Percentiles rank a stretch among this genome's conserved stretches.
Evolutionary conservation across 148 eudicot species (phyloP).

Genomic region (Suaeda aralocaspica): DNA sequence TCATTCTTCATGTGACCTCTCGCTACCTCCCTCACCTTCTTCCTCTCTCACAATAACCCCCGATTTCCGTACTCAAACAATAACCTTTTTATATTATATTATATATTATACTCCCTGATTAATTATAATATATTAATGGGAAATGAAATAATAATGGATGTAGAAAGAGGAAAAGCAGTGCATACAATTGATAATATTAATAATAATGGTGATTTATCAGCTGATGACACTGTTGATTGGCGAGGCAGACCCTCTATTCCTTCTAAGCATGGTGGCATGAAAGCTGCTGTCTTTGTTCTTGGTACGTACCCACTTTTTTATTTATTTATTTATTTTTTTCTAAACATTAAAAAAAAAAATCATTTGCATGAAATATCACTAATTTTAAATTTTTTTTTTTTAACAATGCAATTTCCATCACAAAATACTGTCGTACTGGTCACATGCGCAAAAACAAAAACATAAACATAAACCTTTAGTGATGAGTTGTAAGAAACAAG

Average conservation of each 20-base stretch:
- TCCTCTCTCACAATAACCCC: background rate
- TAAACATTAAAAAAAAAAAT: no score
- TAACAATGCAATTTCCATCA: no score
- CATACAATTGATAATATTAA: conserved; percentile 3
- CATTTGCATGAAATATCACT: no score
- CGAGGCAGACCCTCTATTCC: conserved; percentile 75
- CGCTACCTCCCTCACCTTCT: background rate
- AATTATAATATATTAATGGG: background rate
- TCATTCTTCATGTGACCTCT: conserved; percentile 14
- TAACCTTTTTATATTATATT: no score
- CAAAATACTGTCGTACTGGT: no score
- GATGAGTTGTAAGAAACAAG: no score
- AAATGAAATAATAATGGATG: conserved; percentile 15
- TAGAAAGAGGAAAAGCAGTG: conserved; percentile 33
- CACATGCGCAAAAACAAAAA: no score
- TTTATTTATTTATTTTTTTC: no score
- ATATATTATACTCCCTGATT: no score
- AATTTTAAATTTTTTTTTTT: no score
- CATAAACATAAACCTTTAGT: no score
- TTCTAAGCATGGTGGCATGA: conserved; percentile 72
- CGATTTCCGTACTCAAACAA: no score
- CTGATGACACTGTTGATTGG: conserved; percentile 62
- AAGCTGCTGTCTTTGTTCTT: conserved; percentile 82
- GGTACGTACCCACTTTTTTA: conserved; percentile 46
- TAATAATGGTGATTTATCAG: conserved; percentile 17